These are phyloP conservation scores for Musa balbisiana DNA, from an alignment of 202 grass and related monocot species.

Conservation along the genomic window DNA sequence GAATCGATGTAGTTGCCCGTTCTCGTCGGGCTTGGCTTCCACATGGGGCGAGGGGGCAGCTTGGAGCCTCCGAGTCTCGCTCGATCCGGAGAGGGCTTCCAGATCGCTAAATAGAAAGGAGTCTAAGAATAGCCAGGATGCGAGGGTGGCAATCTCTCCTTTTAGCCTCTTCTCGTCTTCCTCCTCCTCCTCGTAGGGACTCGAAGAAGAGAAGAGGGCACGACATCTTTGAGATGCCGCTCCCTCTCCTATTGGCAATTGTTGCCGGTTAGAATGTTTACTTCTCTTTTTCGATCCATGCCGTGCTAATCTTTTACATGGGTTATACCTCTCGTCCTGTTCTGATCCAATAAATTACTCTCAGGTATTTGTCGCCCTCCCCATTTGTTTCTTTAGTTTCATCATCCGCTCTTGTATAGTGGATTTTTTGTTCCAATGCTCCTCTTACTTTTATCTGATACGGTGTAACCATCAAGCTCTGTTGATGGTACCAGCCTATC, in stretches of 20 bases:
- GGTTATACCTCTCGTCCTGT: not conserved
- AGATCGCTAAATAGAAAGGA: not conserved
- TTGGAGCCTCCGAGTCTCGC: not conserved
- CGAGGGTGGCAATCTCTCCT: not conserved
- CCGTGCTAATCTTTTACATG: not conserved
- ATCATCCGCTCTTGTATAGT: too few relatives aligned
- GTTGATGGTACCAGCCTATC: too few relatives aligned
- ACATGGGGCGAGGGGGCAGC: not conserved
- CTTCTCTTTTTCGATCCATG: not conserved
- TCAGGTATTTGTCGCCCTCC: not conserved
- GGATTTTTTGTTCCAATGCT: too few relatives aligned
- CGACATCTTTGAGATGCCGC: slow-evolving; percentile 1
- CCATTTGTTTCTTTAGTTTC: too few relatives aligned
- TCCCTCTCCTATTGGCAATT: not conserved
- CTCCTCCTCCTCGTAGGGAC: not conserved
- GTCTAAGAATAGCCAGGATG: not conserved
- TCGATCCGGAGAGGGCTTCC: not conserved
- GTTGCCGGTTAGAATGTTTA: not conserved
- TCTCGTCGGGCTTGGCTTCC: not conserved
- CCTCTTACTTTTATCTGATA: too few relatives aligned
- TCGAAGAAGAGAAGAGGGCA: slow-evolving; percentile 1
- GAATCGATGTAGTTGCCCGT: too few relatives aligned
- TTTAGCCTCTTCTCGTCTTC: not conserved
- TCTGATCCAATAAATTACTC: not conserved
- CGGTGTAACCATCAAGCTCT: too few relatives aligned